These are phyloP conservation scores for Silene uniflora DNA, from an alignment of 148 eudicot genomes.

Conservation along the genomic window DNA sequence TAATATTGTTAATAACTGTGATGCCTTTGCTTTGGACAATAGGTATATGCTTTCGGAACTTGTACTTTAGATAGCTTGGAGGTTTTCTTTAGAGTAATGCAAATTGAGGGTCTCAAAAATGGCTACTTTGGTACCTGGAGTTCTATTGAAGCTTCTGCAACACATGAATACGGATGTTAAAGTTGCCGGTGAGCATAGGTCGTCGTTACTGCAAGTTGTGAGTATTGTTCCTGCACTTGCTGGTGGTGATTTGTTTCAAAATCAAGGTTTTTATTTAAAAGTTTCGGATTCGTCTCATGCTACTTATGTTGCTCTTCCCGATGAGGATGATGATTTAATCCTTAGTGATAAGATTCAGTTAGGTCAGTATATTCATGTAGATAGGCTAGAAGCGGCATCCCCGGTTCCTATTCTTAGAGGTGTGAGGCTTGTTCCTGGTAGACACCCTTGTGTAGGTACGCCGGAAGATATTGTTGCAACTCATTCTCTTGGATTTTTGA, in stretches of 20 bases:
- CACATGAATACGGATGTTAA: slow-evolving; percentile 90
- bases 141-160: slow-evolving; percentile 71
- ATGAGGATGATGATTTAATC: slow-evolving; percentile 81
- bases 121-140: slow-evolving; percentile 88
- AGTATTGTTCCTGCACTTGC: slow-evolving; percentile 87
- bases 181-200: slow-evolving; percentile 81
- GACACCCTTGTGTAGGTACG: slow-evolving; percentile 85
- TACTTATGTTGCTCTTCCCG: slow-evolving; percentile 88
- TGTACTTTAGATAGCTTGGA: slow-evolving; percentile 21
- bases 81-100: slow-evolving; percentile 43
- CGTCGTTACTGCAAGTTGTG: slow-evolving; percentile 79
- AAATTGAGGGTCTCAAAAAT: slow-evolving; percentile 41
- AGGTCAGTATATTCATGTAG: slow-evolving; percentile 88
- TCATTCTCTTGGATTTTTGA: slow-evolving; percentile 63
- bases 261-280: slow-evolving; percentile 84
- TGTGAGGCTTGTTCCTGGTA: slow-evolving; percentile 74
- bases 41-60: slow-evolving; percentile 17
- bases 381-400: slow-evolving; percentile 67
- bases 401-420: slow-evolving; percentile 83
- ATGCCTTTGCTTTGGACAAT: slow-evolving; percentile 10
- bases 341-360: slow-evolving; percentile 79
- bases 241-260: slow-evolving; percentile 77
- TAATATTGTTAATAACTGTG: slow-evolving; percentile 4
- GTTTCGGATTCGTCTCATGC: slow-evolving; percentile 97
- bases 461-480: slow-evolving; percentile 94